Evolutionary conservation across 1,284 basidiomycete species (phyloP).

Genomic region (Fistulina hepatica): DNA sequence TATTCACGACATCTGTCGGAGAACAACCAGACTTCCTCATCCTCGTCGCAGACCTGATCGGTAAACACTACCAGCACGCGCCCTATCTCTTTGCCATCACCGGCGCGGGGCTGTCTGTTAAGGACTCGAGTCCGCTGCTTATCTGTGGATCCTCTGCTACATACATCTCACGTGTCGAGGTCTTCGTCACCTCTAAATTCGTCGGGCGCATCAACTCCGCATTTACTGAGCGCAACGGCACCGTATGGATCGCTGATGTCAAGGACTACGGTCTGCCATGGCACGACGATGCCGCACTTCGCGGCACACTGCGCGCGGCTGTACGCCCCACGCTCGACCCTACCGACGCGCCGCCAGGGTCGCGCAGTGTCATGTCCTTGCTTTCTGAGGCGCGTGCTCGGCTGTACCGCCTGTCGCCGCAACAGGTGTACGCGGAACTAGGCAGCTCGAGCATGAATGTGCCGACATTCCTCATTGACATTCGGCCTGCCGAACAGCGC

Average conservation of each 20-base stretch:
- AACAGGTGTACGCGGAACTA: constrained; percentile 49
- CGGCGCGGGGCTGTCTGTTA: neutral
- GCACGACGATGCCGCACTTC: constrained; percentile 51
- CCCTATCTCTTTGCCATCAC: neutral
- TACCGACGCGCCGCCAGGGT: constrained; percentile 48
- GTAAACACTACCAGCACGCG: constrained; percentile 12
- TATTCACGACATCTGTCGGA: constrained; percentile 44
- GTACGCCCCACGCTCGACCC: constrained; percentile 48
- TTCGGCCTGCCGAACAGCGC: constrained; percentile 50
- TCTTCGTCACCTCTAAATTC: constrained; percentile 54
- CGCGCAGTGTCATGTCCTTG: constrained; percentile 42
- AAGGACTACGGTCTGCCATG: constrained; percentile 38
- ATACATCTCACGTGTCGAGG: constrained; percentile 49
- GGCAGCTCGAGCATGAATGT: constrained; percentile 38
- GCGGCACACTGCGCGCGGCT: constrained; percentile 54
- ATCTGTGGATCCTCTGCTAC: constrained; percentile 43
- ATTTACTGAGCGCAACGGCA: constrained; percentile 23
- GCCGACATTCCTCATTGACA: constrained; percentile 65
- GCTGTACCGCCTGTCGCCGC: constrained; percentile 49
- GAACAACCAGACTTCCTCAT: constrained; percentile 44
- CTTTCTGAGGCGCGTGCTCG: constrained; percentile 46
- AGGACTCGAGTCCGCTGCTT: constrained; percentile 33
- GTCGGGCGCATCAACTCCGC: constrained; percentile 39
- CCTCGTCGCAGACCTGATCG: constrained; percentile 38
- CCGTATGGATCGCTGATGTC: constrained; percentile 37